phyloP scores from a whole-genome alignment of 345 rosid genomes.

The Capsella bursapastoris region DNA sequence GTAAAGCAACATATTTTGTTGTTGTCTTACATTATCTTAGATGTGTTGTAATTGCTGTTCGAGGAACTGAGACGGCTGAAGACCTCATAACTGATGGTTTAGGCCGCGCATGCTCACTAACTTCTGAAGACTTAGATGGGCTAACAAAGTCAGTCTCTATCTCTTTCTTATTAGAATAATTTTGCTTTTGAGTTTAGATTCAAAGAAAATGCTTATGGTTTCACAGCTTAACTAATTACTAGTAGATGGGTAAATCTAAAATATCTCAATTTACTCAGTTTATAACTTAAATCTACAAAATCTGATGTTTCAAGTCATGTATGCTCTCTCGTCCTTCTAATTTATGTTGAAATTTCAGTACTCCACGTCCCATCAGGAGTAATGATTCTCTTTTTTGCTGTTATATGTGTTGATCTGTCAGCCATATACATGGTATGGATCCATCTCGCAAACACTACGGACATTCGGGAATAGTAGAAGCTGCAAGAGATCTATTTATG shows the following conservation, averaged over 20 bases:
- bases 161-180: conserved; percentile 1
- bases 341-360: neutral
- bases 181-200: conserved; percentile 13
- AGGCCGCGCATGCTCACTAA: conserved; percentile 70
- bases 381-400: conserved; percentile 5
- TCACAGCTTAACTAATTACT: neutral
- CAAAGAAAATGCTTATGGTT: neutral
- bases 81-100: conserved; percentile 96
- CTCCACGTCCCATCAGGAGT: neutral
- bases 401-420: conserved; percentile 32
- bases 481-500: conserved; percentile 79
- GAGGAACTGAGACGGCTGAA: conserved; percentile 96
- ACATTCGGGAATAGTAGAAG: conserved; percentile 81
- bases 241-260: neutral
- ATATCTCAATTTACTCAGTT: neutral
- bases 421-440: conserved; percentile 50
- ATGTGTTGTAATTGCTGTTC: conserved; percentile 77
- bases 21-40: conserved; percentile 76
- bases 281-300: neutral
- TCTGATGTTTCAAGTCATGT: conserved; percentile 6
- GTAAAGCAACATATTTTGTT: conserved; percentile 88
- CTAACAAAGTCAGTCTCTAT: conserved; percentile 60
- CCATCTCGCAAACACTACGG: conserved; percentile 78
- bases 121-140: conserved; percentile 75
- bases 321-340: conserved; percentile 29